These are phyloP conservation scores for Cladosporium austrohemisphaericum DNA, from an alignment of 2,329 filamentous ascomycete genomes.

Conservation along the genomic window DNA sequence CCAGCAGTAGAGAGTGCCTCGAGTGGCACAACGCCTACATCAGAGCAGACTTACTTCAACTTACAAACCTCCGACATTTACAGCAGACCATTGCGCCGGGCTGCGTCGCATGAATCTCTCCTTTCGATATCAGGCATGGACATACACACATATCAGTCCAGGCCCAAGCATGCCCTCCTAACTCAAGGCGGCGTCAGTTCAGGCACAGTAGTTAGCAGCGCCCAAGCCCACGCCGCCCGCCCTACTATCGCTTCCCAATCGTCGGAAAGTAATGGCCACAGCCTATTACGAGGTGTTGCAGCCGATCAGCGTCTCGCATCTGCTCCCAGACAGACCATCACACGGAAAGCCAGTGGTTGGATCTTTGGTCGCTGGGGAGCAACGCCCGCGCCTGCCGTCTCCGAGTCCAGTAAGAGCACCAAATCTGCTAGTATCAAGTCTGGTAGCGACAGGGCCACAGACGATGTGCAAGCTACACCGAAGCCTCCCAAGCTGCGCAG, in stretches of 20 bases:
- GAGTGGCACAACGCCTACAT: slow-evolving; percentile 21
- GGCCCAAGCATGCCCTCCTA: slow-evolving; percentile 69
- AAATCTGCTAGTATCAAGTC: slow-evolving; percentile 15
- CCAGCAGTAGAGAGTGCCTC: slow-evolving; percentile 11
- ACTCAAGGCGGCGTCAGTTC: slow-evolving; percentile 49
- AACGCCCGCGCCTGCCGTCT: slow-evolving; percentile 41
- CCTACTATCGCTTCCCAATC: slow-evolving; percentile 22
- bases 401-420: slow-evolving; percentile 14
- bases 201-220: slow-evolving; percentile 41
- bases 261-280: slow-evolving; percentile 24
- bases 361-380: slow-evolving; percentile 61
- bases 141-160: slow-evolving; percentile 69
- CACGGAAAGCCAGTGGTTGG: slow-evolving; percentile 61
- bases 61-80: slow-evolving; percentile 8
- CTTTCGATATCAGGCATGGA: slow-evolving; percentile 84
- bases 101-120: slow-evolving; percentile 80
- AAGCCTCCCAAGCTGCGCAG: slow-evolving; percentile 46
- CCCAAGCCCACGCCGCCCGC: slow-evolving; percentile 32
- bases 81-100: slow-evolving; percentile 47
- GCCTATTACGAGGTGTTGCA: slow-evolving; percentile 33
- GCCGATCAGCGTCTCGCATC: slow-evolving; percentile 34
- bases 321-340: slow-evolving; percentile 37
- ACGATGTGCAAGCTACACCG: slow-evolving; percentile 33
- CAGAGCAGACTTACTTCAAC: slow-evolving; percentile 21
- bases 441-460: slow-evolving; percentile 15